Evolutionary conservation across 805 yeast species (phyloP).

Genomic region (Metschnikowia peoriensis): DNA sequence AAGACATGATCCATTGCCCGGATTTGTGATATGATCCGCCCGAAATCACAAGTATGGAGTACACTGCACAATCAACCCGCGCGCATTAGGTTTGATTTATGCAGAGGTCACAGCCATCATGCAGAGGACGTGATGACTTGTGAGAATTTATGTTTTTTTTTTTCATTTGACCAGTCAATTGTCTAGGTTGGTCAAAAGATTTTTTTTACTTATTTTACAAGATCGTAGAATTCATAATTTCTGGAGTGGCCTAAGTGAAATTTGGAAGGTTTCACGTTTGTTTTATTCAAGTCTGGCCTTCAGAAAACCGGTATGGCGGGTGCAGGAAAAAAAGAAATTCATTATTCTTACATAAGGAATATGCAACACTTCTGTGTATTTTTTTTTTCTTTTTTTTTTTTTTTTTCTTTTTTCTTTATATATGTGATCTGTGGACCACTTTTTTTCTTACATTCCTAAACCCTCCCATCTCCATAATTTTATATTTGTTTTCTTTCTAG

Average conservation of each 20-base stretch:
- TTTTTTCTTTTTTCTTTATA: slow-evolving; percentile 11
- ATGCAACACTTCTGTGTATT: slow-evolving; percentile 15
- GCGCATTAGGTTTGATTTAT: slow-evolving; percentile 16
- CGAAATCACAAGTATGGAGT: slow-evolving; percentile 9
- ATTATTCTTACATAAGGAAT: slow-evolving; percentile 7
- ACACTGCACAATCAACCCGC: slow-evolving; percentile 12
- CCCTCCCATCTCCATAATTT: background rate
- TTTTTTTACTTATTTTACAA: too few relatives aligned
- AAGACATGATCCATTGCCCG: background rate
- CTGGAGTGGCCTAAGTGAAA: background rate
- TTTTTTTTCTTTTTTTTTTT: slow-evolving; percentile 9
- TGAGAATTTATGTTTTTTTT: background rate
- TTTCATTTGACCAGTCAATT: background rate
- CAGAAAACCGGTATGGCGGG: background rate
- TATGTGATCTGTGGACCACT: slow-evolving; percentile 4
- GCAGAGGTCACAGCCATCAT: slow-evolving; percentile 10
- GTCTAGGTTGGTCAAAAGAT: background rate
- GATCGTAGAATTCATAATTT: background rate
- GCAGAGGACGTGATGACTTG: slow-evolving; percentile 13
- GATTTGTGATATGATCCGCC: slow-evolving; percentile 2
- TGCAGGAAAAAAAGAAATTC: slow-evolving; percentile 20
- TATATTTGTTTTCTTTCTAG: too few relatives aligned
- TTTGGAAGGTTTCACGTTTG: background rate
- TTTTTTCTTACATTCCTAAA: background rate
- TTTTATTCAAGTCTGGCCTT: background rate